Base-by-base conservation (phyloP, 108 stramenopile species). In the Parietichytrium sp. region DNA sequence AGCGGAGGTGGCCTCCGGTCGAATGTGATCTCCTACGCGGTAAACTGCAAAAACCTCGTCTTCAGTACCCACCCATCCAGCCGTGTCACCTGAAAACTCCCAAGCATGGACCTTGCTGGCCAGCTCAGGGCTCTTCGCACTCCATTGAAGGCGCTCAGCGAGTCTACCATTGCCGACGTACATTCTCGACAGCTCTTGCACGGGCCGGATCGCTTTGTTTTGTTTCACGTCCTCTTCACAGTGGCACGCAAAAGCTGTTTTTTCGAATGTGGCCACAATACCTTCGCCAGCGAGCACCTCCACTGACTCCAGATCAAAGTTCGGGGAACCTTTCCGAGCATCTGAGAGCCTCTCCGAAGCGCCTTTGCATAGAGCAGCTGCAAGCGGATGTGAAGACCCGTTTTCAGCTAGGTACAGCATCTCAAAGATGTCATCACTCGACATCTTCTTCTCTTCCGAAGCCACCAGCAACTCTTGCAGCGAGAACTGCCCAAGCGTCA, bases 401-500 rank as follows among this genome's bases (percentile, higher is more conserved):
- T 15, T 23, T 20, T 72, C 61, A 0, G 61, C 61, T 12, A 10
- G 38, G 6, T 42, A 25, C 10, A 72, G 38, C n/a, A 72, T n/a
- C 13, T 33, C 33, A 6, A 72, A 38, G 10, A 25, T 27, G 15
- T 72, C 3, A 6, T 7, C 20, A 7, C 33, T 33, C 61, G 61
- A 72, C 10, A 72, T 45, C 10, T 33, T 33, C n/a, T n/a, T n/a
- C 10, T 12, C 6, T 18, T 38, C 2, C 6, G 1, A 6, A 1
- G n/a, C 3, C 29, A 72, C 20, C 29, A 45, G 38, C n/a, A 72
- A 10, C 0, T 10, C 2, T 42, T 45, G 38, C 61, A 72, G 38
- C 61, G 36, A n/a, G 1, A 94, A 96, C 47, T 88, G 86, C 3
- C 93, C 95, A 49, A 88, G 81, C 1, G 95, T 95, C 47, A 95